Base-by-base conservation (phyloP, 495 filamentous ascomycete genomes). In the Sporormia fimetaria region DNA sequence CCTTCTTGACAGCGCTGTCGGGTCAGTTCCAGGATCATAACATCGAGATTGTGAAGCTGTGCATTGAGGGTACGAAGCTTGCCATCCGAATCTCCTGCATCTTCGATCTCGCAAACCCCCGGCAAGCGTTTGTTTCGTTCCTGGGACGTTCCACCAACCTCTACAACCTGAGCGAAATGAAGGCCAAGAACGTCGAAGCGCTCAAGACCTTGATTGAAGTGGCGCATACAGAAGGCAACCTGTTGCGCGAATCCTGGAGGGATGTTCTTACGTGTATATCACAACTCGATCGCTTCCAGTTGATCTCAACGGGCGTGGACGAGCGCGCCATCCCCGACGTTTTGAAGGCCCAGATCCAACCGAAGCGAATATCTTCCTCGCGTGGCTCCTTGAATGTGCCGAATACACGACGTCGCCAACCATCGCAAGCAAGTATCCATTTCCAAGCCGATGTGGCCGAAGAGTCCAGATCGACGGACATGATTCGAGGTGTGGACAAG, bases 251-350 rank as follows among this genome's bases (percentile, higher is more conserved):
- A 45, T 95, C 88, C 6, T 99, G 90, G 90, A 76, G 88, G 55
- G 88, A 96, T 50, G 79, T 99, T 33, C 65, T 99, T 12, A 86
- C 88, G 37, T 99, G 90, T 56, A 81, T 96, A 57, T 93, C 84
- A 51, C 90, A 96, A 58, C 79, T 99, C 17, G 90, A 99, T 55
- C 78, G 90, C 18, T 78, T 96, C 39, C 90, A 99, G 56, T 72
- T 96, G n/a, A 82, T 96, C 38, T 87, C 81, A 14, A 80, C 83
- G 35, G 90, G 90, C 18, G 86, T 96, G 2, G 87, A 96, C 51
- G 92, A 94, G 60, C 82, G 80, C 16, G 76, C 82, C 2, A 73
- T 98, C 8, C 90, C 90, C 1, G 92, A 98, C 59, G 86, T 98
- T 12, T 85, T 87, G 20, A 86, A 83, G 55, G 78, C 80, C 7